These are phyloP conservation scores for Comarum palustre DNA, from an alignment of 306 rosid species.

Conservation along the genomic window DNA sequence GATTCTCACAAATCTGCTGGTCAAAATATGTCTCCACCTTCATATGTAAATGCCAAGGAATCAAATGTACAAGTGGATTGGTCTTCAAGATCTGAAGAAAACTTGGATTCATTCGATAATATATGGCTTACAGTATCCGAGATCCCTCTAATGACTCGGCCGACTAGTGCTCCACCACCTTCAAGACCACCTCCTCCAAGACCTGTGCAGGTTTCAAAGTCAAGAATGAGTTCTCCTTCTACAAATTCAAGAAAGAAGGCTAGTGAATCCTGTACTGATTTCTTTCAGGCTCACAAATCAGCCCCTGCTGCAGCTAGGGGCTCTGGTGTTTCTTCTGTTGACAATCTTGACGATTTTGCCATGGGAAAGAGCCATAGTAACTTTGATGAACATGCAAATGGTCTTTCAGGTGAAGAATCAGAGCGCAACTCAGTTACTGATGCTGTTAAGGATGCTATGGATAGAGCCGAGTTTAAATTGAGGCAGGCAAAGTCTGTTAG, in stretches of 20 bases:
- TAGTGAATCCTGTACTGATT: conserved; percentile 48
- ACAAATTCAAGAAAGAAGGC: conserved; percentile 55
- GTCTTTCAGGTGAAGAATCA: conserved; percentile 63
- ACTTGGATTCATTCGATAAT: conserved; percentile 54
- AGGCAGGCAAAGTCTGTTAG: conserved; percentile 77
- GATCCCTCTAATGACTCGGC: conserved; percentile 86
- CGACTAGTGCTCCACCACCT: conserved; percentile 97
- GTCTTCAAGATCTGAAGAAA: conserved; percentile 65
- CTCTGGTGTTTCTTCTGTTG: conserved; percentile 52
- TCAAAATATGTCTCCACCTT: conserved; percentile 65
- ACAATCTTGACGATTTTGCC: conserved; percentile 75
- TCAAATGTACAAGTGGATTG: conserved; percentile 44
- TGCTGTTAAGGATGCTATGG: conserved; percentile 99
- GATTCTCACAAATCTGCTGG: conserved; percentile 54
- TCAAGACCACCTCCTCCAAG: conserved; percentile 98
- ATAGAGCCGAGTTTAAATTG: conserved; percentile 90
- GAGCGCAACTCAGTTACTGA: conserved; percentile 96
- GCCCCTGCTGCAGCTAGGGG: conserved; percentile 44
- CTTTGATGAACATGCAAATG: conserved; percentile 54
- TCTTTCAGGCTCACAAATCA: conserved; percentile 53
- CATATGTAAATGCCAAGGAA: conserved; percentile 43
- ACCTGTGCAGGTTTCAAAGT: conserved; percentile 62
- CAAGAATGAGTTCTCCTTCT: conserved; percentile 45
- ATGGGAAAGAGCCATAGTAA: conserved; percentile 49
- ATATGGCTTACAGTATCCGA: conserved; percentile 92